Base-by-base conservation (phyloP, 345 rosid genomes). In the Gossypium anomalum region DNA sequence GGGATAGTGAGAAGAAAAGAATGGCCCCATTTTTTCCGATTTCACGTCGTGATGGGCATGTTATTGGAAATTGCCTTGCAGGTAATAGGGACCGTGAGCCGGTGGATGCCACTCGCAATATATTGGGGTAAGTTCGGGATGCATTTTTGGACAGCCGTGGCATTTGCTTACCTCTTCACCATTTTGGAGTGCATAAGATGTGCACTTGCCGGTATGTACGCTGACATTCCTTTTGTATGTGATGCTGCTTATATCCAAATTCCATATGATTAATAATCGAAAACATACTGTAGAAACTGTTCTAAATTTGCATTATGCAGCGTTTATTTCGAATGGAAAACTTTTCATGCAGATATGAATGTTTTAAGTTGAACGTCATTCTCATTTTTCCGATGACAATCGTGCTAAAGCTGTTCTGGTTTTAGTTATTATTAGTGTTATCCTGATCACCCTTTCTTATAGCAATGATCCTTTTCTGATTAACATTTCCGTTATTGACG, bases 201-300 rank as follows among this genome's bases (percentile, higher is more conserved):
- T 69, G 94, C 97, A 65, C 91, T 92, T 71, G 89, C 92, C 0
- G 97, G 98, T 67, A 89, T 94, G 96, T 90, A 92, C 17, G 94
- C 94, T 0, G 97, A 92, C 65, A 76, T 92, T 61, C 97, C 97
- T 2, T 92, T 90, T 48, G 87, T 86, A 44, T 88, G 91, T 52
- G 96, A 92, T 87, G 98, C 97, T 0, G 97, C 96, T 0, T 92
- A 90, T 80, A 89, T 92, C 84, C 97, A 90, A 81, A 92, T 92
- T 71, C 97, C 98, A 0, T 89, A 89, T 62, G 94, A 90, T 79
- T 90, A 55, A 53, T 51, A 83, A 82, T 23, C 10, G 10, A 15
- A 45, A 27, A 16, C 43, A 47, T 45, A 49, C 45, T 7, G 19
- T 41, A 19, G 53, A 72, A 72, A 22, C 22, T 56, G 25, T 23